Base-by-base conservation (phyloP, 2,329 filamentous ascomycete species). In the Chrysosphaeria jannelii region DNA sequence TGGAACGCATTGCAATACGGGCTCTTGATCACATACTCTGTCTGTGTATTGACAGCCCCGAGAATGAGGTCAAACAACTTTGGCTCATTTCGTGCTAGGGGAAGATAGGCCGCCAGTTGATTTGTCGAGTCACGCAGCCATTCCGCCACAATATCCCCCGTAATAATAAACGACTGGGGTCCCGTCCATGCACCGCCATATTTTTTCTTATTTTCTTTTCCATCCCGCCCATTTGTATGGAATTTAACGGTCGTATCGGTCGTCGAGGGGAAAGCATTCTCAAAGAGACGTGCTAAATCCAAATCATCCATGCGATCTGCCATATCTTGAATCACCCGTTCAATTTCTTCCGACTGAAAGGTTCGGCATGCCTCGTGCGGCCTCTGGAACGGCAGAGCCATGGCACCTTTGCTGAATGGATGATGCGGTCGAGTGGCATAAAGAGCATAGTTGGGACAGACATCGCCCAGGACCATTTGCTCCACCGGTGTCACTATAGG, bases 1-100 rank as follows among this genome's bases (percentile, higher is more conserved):
- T 78, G 71, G 41, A 79, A 81, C n/a, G 71, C 69, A 39, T 79
- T 79, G 50, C 72, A 81, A 43, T 76, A 74, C 3, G 72, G 71
- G 5, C 52, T 51, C 10, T 47, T 49, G 20, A 53, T 46, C 22
- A 68, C 43, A 36, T 65, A 68, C 19, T 61, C 47, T 9, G 58
- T 51, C 36, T 68, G 63, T 8, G 66, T 43, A 34, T 68, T 68
- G 36, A 69, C 62, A 3, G 60, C 55, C 5, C 63, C 62, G 9
- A 61, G 50, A 35, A 59, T 67, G 1, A 68, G 39, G 14, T 54
- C 57, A n/a, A 61, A 61, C 10, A 68, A 45, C 7, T 51, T 45
- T 17, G 10, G 5, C 5, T 10, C 13, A 6, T 5, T 8, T 5
- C 47, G 50, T 11, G 67, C 39, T 4, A 67, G 37, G 4, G 53